These are phyloP conservation scores for Mortierella sp. DNA, from an alignment of 371 early-diverging fungal genomes.

Conservation along the genomic window DNA sequence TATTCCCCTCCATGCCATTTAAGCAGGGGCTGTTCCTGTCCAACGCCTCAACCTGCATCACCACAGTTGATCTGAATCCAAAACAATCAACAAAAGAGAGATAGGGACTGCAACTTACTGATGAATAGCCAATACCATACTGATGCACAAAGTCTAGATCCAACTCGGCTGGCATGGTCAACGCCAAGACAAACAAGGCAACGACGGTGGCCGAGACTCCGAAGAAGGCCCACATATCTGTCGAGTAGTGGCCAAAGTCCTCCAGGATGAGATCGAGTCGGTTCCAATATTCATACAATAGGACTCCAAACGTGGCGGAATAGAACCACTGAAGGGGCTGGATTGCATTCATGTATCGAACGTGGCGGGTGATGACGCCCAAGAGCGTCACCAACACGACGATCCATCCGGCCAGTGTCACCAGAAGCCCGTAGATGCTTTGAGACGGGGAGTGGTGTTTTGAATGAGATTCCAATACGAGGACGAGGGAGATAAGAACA, in stretches of 20 bases:
- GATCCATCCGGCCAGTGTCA: slow-evolving; percentile 31
- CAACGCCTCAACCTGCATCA: too few species aligned
- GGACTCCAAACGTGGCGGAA: slow-evolving; percentile 11
- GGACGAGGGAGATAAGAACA: slow-evolving; percentile 14
- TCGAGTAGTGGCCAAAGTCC: slow-evolving; percentile 9
- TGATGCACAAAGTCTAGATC: slow-evolving; percentile 50
- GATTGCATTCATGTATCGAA: slow-evolving; percentile 28
- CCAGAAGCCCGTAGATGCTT: slow-evolving; percentile 14
- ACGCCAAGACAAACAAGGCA: slow-evolving; percentile 16
- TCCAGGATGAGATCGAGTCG: slow-evolving; percentile 25
- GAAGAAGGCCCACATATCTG: slow-evolving; percentile 29
- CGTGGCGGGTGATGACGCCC: slow-evolving; percentile 31
- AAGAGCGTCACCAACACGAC: slow-evolving; percentile 12
- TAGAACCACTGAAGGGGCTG: slow-evolving; percentile 52
- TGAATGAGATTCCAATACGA: slow-evolving; percentile 15
- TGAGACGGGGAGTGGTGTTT: slow-evolving; percentile 12
- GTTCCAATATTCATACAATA: slow-evolving; percentile 39
- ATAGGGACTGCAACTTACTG: slow-evolving; percentile 22
- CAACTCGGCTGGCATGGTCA: slow-evolving; percentile 51
- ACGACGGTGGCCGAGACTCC: slow-evolving; percentile 6
- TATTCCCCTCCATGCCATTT: too few species aligned
- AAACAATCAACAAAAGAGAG: slow-evolving; percentile 11
- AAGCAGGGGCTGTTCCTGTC: too few species aligned
- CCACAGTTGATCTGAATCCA: background rate
- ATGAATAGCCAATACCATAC: slow-evolving; percentile 42